Evolutionary conservation across 441 rosid species (phyloP), one percentile per base, ranked within the genome.

Genomic region (Croton laevigatus): DNA sequence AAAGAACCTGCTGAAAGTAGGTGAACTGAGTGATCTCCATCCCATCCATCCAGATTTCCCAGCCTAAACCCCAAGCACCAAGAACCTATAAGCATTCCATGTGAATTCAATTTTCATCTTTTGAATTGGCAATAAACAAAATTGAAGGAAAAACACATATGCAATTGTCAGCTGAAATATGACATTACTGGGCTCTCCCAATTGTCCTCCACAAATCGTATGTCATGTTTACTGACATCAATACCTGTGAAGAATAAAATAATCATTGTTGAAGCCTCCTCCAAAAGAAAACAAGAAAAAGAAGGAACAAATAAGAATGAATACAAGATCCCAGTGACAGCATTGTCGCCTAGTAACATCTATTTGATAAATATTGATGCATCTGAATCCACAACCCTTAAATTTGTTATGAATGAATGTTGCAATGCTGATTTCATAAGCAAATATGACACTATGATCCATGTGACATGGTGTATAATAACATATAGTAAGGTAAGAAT

Each of bases 11-110:
- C 84, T 95, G 99, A 78, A 95, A 95, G 85, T 95, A 95, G 66
- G 99, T 95, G 85, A 95, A 95, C 57, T 95, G 99, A 22, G 99
- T 95, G 81, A 95, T 87, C 85, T 95, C 99, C 98, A 95, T 95
- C 76, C 99, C 99, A 82, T 95, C 99, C 99, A 95, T 95, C 99
- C 99, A 95, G 76, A 95, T 83, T 80, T 95, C 99, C 99, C 99
- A 95, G 59, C 99, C 99, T 84, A 95, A 85, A 23, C 99, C 99
- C 98, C 99, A 95, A 51, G 99, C 99, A 80, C 99, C 99, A 72
- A 95, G 96, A 68, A 95, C 99, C 99, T 95, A 75, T 66, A 72
- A 70, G 71, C 44, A 81, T 76, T 59, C 34, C 64, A 77, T 40
- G 59, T 34, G 66, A 75, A 61, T 8, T 55, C 13, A 52, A 76